These are phyloP conservation scores for Zea luxurians DNA, from an alignment of 176 grass and related monocot species.

Conservation along the genomic window DNA sequence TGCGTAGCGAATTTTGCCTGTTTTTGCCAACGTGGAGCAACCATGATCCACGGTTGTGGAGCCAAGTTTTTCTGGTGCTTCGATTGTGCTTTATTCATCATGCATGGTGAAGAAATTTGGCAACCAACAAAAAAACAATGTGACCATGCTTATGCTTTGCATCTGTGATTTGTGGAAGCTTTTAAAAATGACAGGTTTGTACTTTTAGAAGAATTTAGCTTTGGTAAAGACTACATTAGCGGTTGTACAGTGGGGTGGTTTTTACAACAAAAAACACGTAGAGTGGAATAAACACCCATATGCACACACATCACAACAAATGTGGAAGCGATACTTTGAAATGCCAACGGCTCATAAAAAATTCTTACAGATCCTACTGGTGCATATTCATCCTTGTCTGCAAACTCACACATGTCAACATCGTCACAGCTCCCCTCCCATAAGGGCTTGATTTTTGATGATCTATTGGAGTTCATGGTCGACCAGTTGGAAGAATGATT, in stretches of 20 bases:
- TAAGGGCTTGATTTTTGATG: conserved; percentile 53
- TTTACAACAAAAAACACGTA: neutral
- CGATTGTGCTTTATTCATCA: neutral
- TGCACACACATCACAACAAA: conserved; percentile 11
- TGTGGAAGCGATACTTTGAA: conserved; percentile 31
- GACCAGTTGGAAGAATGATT: conserved; percentile 51
- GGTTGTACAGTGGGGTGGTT: neutral
- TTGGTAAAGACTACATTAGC: neutral
- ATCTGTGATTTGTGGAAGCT: neutral
- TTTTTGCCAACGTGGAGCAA: neutral
- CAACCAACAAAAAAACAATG: neutral
- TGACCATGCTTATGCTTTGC: neutral
- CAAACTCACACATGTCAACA: conserved; percentile 76
- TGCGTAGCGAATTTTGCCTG: neutral
- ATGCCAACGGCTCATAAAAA: conserved; percentile 31
- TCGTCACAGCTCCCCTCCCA: conserved; percentile 67
- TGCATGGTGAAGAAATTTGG: neutral
- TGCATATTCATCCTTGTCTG: conserved; percentile 61
- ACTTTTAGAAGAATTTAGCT: neutral
- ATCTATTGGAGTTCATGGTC: conserved; percentile 50
- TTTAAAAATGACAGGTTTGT: neutral
- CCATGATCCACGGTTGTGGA: neutral
- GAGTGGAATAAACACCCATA: neutral
- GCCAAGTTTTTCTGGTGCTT: neutral
- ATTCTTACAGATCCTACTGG: conserved; percentile 73